A percentile compares a stretch with the other conserved stretches of the same genome.
These are phyloP conservation scores for Coffea canephora DNA, from an alignment of 257 asterid species.

Conservation along the genomic window DNA sequence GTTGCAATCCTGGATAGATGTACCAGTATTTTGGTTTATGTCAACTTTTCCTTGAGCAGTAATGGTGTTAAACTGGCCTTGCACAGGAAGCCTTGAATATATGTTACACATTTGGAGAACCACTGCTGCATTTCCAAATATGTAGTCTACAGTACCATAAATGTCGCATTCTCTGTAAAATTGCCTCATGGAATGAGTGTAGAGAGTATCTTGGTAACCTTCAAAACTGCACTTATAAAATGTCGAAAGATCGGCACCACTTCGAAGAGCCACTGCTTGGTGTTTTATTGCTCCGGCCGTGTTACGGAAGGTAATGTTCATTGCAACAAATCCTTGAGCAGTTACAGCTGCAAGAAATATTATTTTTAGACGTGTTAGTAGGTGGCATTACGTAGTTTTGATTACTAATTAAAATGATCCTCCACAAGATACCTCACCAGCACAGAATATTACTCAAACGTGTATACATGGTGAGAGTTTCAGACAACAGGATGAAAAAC, in stretches of 20 bases:
- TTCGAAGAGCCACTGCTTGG: conserved; percentile 75
- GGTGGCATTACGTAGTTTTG: not conserved
- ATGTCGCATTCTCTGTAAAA: conserved; percentile 57
- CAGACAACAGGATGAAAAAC: too few species aligned
- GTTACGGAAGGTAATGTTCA: conserved; percentile 57
- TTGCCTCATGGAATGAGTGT: conserved; percentile 64
- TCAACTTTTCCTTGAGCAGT: conserved; percentile 75
- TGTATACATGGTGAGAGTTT: too few species aligned
- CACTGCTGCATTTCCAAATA: conserved; percentile 66
- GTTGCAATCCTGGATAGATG: conserved; percentile 33
- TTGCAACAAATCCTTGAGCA: conserved; percentile 45
- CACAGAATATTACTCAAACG: too few species aligned
- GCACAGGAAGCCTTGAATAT: conserved; percentile 52
- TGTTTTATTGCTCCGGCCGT: conserved; percentile 68
- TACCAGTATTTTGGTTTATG: conserved; percentile 75
- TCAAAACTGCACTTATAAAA: conserved; percentile 70
- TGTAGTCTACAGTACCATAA: conserved; percentile 73
- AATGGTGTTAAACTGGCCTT: conserved; percentile 54
- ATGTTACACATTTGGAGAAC: conserved; percentile 58
- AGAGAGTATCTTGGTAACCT: conserved; percentile 71
- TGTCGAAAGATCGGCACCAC: conserved; percentile 60
- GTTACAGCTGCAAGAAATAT: conserved; percentile 38
- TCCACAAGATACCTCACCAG: too few species aligned
- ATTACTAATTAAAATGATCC: too few species aligned
- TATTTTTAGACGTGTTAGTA: too few species aligned